Conservation (phyloP, 1,284 basidiomycete genomes). For the Abortiporus biennis region DNA sequence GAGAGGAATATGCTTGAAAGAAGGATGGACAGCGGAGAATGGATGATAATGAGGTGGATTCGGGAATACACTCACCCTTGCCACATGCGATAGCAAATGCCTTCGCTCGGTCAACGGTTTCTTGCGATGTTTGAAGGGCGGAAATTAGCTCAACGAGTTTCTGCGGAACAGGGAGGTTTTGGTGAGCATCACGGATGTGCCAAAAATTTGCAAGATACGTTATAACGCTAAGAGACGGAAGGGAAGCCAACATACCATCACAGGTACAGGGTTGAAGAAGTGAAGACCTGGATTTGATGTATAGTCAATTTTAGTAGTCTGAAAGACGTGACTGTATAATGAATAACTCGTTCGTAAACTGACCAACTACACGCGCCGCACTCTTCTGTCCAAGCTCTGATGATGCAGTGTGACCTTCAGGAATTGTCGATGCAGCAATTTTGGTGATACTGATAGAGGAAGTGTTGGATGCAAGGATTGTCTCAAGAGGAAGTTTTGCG, state of each 20-base stretch:
- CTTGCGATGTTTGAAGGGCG: constrained; percentile 82
- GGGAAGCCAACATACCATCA: constrained; percentile 62
- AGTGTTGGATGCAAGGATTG: constrained; percentile 91
- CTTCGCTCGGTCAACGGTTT: constrained; percentile 73
- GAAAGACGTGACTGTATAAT: constrained; percentile 4
- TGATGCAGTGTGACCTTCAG: constrained; percentile 46
- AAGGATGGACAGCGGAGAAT: not conserved
- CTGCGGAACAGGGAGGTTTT: constrained; percentile 30
- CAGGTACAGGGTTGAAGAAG: constrained; percentile 95
- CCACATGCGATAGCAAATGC: constrained; percentile 86
- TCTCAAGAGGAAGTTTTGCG: constrained; percentile 58
- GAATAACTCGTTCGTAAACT: constrained; percentile 18
- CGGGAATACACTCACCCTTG: constrained; percentile 77
- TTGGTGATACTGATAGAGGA: constrained; percentile 94
- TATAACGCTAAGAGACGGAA: not conserved
- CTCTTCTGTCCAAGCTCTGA: constrained; percentile 57
- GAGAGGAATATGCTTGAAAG: not conserved
- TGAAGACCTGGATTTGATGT: constrained; percentile 58
- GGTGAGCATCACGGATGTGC: not conserved
- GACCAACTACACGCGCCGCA: constrained; percentile 71
- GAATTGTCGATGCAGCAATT: constrained; percentile 78
- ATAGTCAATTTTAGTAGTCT: not conserved
- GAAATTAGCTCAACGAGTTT: constrained; percentile 91
- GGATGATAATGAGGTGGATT: not conserved
- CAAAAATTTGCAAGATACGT: not conserved